Evolutionary conservation across 2,329 filamentous ascomycete genomes (phyloP).

Genomic region (Fusarium coffeatum): DNA sequence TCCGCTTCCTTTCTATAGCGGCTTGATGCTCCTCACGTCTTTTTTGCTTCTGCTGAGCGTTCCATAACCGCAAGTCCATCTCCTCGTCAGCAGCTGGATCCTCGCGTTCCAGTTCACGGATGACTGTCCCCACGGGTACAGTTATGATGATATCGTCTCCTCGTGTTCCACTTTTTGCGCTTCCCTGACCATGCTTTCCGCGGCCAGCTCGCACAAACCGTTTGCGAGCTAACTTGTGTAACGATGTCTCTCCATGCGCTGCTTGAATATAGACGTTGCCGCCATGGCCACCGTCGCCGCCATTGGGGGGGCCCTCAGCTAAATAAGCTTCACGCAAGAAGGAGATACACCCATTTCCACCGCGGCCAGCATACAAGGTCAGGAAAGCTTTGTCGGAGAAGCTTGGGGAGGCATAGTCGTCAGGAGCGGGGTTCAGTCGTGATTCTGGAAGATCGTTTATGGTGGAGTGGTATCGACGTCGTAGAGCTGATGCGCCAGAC

Average conservation of each 20-base stretch:
- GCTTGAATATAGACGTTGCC: slow-evolving; percentile 96
- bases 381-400: slow-evolving; percentile 90
- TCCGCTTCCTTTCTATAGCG: slow-evolving; percentile 49
- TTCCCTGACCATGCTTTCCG: slow-evolving; percentile 83
- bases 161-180: slow-evolving; percentile 76
- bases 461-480: slow-evolving; percentile 45
- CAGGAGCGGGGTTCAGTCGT: slow-evolving; percentile 82
- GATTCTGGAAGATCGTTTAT: slow-evolving; percentile 58
- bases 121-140: slow-evolving; percentile 91
- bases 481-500: slow-evolving; percentile 18
- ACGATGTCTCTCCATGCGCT: slow-evolving; percentile 86
- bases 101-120: slow-evolving; percentile 81
- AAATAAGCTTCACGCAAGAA: slow-evolving; percentile 94
- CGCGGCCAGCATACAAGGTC: slow-evolving; percentile 80
- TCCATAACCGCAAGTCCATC: slow-evolving; percentile 50
- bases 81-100: slow-evolving; percentile 80
- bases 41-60: slow-evolving; percentile 50
- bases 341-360: slow-evolving; percentile 93
- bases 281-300: slow-evolving; percentile 91
- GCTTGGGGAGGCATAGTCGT: slow-evolving; percentile 83
- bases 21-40: slow-evolving; percentile 49
- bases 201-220: slow-evolving; percentile 79
- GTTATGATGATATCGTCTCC: slow-evolving; percentile 90
- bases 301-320: slow-evolving; percentile 89
- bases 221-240: slow-evolving; percentile 88